phyloP scores from a whole-genome alignment of 2,329 filamentous ascomycete genomes.

The Sarocladium kiliense region DNA sequence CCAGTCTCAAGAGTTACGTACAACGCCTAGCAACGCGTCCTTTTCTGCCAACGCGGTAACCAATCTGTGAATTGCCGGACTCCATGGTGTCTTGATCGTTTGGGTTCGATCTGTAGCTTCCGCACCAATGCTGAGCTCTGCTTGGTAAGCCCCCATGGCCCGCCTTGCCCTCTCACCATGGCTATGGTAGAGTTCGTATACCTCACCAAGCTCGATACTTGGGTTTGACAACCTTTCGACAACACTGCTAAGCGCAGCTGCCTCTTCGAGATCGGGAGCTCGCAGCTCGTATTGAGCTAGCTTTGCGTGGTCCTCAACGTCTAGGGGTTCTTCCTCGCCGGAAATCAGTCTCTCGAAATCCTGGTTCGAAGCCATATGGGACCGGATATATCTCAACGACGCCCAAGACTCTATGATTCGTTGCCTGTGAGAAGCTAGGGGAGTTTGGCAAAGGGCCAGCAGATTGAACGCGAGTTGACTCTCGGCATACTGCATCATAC shows the following conservation, averaged over 20 bases:
- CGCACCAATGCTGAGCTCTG: slow-evolving; percentile 37
- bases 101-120: slow-evolving; percentile 37
- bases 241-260: not conserved
- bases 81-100: slow-evolving; percentile 57
- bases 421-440: slow-evolving; percentile 45
- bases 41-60: slow-evolving; percentile 64
- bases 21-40: slow-evolving; percentile 47
- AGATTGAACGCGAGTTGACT: slow-evolving; percentile 70
- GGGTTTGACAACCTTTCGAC: not conserved
- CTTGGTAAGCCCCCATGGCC: slow-evolving; percentile 39
- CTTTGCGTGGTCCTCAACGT: slow-evolving; percentile 16
- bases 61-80: slow-evolving; percentile 64
- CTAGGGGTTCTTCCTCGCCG: slow-evolving; percentile 17
- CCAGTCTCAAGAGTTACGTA: slow-evolving; percentile 15
- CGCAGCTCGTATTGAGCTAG: slow-evolving; percentile 26
- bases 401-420: slow-evolving; percentile 39
- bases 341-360: slow-evolving; percentile 13
- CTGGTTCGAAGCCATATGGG: slow-evolving; percentile 17
- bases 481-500: slow-evolving; percentile 63
- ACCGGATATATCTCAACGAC: slow-evolving; percentile 31
- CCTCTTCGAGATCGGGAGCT: slow-evolving; percentile 18
- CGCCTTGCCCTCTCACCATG: slow-evolving; percentile 35
- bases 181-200: slow-evolving; percentile 30
- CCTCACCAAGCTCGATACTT: slow-evolving; percentile 13
- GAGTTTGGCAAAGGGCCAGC: slow-evolving; percentile 66